A percentile compares a stretch with the other conserved stretches of the same genome.
phyloP scores from a whole-genome alignment of 768 basidiomycete species.

The Termitomyces sp. region DNA sequence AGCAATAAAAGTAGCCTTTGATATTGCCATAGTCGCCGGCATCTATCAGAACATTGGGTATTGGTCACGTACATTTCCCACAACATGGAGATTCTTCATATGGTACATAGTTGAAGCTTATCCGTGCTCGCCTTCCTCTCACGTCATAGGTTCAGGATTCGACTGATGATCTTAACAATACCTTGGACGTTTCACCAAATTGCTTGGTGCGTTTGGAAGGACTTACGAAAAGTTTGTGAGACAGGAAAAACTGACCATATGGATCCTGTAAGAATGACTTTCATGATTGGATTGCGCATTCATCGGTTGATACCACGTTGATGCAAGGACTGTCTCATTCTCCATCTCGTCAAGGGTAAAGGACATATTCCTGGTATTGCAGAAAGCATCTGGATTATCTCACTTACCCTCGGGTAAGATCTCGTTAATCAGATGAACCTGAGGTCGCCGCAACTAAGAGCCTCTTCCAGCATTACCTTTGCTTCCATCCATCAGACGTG shows the following conservation, averaged over 20 bases:
- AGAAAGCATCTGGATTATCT: conserved; percentile 4
- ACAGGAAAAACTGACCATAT: conserved; percentile 7
- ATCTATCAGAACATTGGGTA: conserved; percentile 9
- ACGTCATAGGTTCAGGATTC: neutral
- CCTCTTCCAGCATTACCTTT: neutral
- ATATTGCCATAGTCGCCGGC: conserved; percentile 4
- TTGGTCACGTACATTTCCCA: conserved; percentile 6
- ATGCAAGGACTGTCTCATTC: conserved; percentile 8
- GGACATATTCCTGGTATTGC: conserved; percentile 2
- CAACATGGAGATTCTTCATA: conserved; percentile 6
- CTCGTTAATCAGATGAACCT: no score
- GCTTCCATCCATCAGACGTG: conserved; percentile 9
- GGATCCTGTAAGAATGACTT: conserved; percentile 7
- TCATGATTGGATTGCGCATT: no score
- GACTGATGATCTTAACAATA: conserved; percentile 4
- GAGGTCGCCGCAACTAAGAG: no score
- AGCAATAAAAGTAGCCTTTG: conserved; percentile 5
- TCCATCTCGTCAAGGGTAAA: neutral
- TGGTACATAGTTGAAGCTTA: neutral
- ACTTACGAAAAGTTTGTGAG: neutral
- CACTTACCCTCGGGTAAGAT: conserved; percentile 5
- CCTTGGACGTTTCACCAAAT: conserved; percentile 7
- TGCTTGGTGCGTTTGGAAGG: conserved; percentile 5
- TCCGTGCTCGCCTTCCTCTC: neutral
- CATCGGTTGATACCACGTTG: neutral